Percentiles rank a stretch among this genome's conserved stretches.
phyloP scores from a whole-genome alignment of 2,329 filamentous ascomycete species.

The Fusarium chuoi region DNA sequence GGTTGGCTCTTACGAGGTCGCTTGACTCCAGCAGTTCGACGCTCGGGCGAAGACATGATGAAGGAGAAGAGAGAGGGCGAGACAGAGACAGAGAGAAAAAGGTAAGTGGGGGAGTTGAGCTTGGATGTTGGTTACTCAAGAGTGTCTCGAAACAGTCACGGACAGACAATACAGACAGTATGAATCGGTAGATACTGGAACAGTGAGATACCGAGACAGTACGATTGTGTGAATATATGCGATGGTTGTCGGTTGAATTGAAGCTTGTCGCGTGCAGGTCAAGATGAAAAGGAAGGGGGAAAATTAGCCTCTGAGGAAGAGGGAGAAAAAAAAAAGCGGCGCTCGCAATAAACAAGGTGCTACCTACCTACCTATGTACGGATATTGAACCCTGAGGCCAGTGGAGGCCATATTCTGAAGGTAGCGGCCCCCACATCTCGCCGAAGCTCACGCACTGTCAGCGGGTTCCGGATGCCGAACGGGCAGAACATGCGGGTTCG shows the following conservation, averaged over 20 bases:
- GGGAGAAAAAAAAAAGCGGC: conserved; percentile 1
- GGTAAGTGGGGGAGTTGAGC: conserved; percentile 11
- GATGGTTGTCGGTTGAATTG: background rate
- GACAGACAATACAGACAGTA: conserved; percentile 7
- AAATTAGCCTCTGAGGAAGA: conserved; percentile 12
- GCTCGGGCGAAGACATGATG: conserved; percentile 55
- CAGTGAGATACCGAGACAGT: background rate
- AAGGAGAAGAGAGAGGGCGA: conserved; percentile 1
- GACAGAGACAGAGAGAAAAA: background rate
- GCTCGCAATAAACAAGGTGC: conserved; percentile 9
- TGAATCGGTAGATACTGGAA: background rate
- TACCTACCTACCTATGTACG: too few species aligned
- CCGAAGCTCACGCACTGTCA: conserved; percentile 4
- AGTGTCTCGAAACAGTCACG: conserved; percentile 6
- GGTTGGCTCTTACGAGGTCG: conserved; percentile 53
- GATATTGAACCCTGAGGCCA: conserved; percentile 33
- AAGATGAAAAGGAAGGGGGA: conserved; percentile 11
- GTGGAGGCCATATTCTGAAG: conserved; percentile 20
- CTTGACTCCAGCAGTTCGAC: conserved; percentile 54
- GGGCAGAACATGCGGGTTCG: conserved; percentile 2
- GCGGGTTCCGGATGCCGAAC: conserved; percentile 32
- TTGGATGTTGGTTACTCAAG: conserved; percentile 18
- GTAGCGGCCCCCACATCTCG: conserved; percentile 25
- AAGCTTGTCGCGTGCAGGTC: conserved; percentile 9
- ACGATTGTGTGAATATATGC: background rate